Base-by-base conservation (phyloP, 1,284 basidiomycete species). In the Dichomitus squalens region DNA sequence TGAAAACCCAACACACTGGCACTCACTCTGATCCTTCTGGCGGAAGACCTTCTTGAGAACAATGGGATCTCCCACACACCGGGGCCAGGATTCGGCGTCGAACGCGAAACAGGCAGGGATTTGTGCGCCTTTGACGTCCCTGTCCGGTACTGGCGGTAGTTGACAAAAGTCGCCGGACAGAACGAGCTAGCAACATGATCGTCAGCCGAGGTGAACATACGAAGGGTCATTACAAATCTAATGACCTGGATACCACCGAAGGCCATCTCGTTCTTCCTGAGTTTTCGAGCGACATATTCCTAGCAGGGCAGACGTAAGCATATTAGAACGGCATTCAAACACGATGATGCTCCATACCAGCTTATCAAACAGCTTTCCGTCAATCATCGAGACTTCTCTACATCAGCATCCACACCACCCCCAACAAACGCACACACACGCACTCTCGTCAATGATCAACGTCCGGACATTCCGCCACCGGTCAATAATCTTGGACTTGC, bases 91-190 rank as follows among this genome's bases (percentile, higher is more conserved):
- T 48, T 76, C 70, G 0, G 90, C 85, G 60, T 91, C 86, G 66
- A 93, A 93, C 3, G 84, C 82, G 64, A 88, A 91, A 2, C 67
- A 73, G 1, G 73, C 55, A 0, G 76, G 72, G 12, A 76, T 73
- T 3, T 58, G 53, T 4, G 56, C 65, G 8, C 71, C 76, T 6
- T 68, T 67, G 0, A 66, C 64, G 0, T 66, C 68, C 34, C 71
- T 70, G 7, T 79, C 77, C 2, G 83, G 82, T 2, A 93, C 89
- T 0, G 91, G 91, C 4, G 91, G 91, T 1, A 93, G 76, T 70
- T 93, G 90, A 71, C 85, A 90, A 69, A 92, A 92, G 70, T 92
- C 90, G 7, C 90, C 90, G 0, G 86, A 87, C n/a, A 90, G 67
- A 44, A 93, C 80, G 51, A 93, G 77, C 81, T 91, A 67, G n/a